Percentiles rank a stretch among this genome's conserved stretches.
Evolutionary conservation across 305 asterid genomes (phyloP).

Genomic region (Euphrasia arctica): DNA sequence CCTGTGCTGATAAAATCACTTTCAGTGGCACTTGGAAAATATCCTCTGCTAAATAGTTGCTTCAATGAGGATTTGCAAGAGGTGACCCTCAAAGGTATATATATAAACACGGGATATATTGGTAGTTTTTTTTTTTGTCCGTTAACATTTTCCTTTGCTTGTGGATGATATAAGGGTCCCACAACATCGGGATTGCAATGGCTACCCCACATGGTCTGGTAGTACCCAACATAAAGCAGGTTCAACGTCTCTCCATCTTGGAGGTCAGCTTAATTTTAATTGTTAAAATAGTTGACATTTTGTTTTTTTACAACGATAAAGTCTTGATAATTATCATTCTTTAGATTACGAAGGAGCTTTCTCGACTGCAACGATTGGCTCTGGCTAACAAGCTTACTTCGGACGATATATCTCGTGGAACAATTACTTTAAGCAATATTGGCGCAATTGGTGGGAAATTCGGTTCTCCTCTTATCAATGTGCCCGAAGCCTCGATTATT

Average conservation of each 20-base stretch:
- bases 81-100: conserved; percentile 82
- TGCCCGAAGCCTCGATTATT: conserved; percentile 83
- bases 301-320: neutral
- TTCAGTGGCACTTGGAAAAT: conserved; percentile 69
- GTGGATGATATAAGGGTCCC: conserved; percentile 52
- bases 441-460: conserved; percentile 97
- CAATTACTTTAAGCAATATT: conserved; percentile 84
- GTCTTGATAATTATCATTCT: conserved; percentile 3
- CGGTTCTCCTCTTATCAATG: conserved; percentile 86
- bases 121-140: neutral
- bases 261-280: conserved; percentile 64
- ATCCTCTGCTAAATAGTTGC: conserved; percentile 82
- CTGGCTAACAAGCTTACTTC: conserved; percentile 75
- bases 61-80: conserved; percentile 69
- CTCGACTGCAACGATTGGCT: conserved; percentile 68
- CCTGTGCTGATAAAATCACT: conserved; percentile 79
- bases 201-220: conserved; percentile 94
- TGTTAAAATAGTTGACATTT: neutral
- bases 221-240: conserved; percentile 91
- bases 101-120: neutral
- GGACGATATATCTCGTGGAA: conserved; percentile 78
- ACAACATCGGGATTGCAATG: conserved; percentile 95
- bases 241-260: conserved; percentile 77
- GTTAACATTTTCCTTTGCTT: conserved; percentile 10
- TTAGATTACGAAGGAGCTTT: conserved; percentile 77